Percentiles rank a stretch among this genome's conserved stretches.
phyloP scores from a whole-genome alignment of 805 yeast species.

The Saccharomyces eubayanus region DNA sequence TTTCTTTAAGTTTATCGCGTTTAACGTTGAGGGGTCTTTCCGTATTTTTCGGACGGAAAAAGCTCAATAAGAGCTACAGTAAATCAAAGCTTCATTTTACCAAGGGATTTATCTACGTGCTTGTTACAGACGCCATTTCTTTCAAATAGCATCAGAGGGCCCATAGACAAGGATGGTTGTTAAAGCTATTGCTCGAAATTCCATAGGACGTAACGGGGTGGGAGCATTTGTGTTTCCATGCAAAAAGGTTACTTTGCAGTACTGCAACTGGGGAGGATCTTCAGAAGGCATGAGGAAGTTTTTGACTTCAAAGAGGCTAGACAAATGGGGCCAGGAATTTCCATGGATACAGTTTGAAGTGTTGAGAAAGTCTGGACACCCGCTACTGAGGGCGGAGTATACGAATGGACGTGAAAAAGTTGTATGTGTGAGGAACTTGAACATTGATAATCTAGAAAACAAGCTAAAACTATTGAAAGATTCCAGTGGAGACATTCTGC shows the following conservation, averaged over 20 bases:
- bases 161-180: constrained; percentile 30
- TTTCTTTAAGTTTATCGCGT: background rate
- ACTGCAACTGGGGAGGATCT: constrained; percentile 94
- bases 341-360: constrained; percentile 68
- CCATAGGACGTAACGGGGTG: constrained; percentile 65
- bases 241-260: constrained; percentile 63
- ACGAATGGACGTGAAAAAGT: constrained; percentile 40
- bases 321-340: constrained; percentile 48
- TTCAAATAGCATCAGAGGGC: too few relatives aligned
- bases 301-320: constrained; percentile 43
- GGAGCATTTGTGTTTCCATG: constrained; percentile 72
- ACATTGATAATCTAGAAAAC: constrained; percentile 49
- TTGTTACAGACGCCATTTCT: too few relatives aligned
- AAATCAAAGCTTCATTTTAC: background rate
- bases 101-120: too few relatives aligned
- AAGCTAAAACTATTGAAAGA: constrained; percentile 58
- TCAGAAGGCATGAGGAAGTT: constrained; percentile 76
- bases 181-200: constrained; percentile 48
- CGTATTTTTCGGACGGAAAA: background rate
- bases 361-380: constrained; percentile 71
- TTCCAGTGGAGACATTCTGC: constrained; percentile 55
- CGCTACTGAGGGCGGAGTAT: constrained; percentile 57
- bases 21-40: background rate
- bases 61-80: background rate
- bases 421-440: constrained; percentile 71